phyloP scores from a whole-genome alignment of 2,329 filamentous ascomycete species.

The Xylaria digitata region DNA sequence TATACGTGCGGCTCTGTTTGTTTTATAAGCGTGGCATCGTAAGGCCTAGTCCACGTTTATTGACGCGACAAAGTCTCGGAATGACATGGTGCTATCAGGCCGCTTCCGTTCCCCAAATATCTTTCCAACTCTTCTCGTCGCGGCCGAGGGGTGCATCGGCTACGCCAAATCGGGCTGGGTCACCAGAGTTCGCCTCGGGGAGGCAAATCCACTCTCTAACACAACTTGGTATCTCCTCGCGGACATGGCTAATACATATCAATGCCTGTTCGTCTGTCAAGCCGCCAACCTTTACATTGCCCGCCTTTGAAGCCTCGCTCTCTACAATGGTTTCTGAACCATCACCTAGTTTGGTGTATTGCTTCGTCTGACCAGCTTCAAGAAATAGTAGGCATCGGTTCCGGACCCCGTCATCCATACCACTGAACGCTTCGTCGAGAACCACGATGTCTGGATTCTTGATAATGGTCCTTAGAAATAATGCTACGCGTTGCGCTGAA shows the following conservation, averaged over 20 bases:
- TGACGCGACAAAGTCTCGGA: background rate
- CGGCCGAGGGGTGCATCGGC: constrained; percentile 70
- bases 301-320: constrained; percentile 59
- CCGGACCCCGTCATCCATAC: constrained; percentile 83
- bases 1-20: background rate
- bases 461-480: constrained; percentile 85
- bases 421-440: constrained; percentile 87
- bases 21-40: background rate
- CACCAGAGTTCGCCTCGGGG: constrained; percentile 76
- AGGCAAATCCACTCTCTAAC: constrained; percentile 88
- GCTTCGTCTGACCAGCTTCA: constrained; percentile 68
- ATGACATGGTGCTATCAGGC: background rate
- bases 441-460: constrained; percentile 85
- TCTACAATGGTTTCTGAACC: constrained; percentile 54
- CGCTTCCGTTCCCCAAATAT: constrained; percentile 68
- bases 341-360: constrained; percentile 52
- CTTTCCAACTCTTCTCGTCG: constrained; percentile 69
- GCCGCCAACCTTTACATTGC: constrained; percentile 66
- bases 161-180: constrained; percentile 71
- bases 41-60: background rate
- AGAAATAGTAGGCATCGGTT: constrained; percentile 90
- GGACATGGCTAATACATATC: constrained; percentile 91
- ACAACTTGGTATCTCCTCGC: constrained; percentile 87
- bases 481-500: constrained; percentile 82
- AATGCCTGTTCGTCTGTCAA: constrained; percentile 79